A percentile compares a stretch with the other conserved stretches of the same genome.
Conservation (phyloP, 139 green algal genomes). For the Mesotaenium endlicherianum region DNA sequence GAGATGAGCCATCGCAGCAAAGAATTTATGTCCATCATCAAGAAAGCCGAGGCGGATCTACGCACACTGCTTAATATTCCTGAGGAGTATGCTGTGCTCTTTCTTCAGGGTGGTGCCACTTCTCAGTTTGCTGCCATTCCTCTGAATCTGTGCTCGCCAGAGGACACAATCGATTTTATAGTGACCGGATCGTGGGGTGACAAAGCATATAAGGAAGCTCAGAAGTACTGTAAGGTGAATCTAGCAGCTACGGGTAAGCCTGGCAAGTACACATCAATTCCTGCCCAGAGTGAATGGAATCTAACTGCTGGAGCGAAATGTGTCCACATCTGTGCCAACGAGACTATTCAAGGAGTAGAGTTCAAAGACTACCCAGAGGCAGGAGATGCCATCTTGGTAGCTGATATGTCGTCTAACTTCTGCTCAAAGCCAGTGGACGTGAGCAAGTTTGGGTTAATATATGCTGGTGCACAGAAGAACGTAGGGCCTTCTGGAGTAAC, state of each 20-base stretch:
- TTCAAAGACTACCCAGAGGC: constrained; percentile 83
- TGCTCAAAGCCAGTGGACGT: constrained; percentile 96
- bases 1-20: constrained; percentile 98
- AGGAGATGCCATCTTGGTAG: constrained; percentile 64
- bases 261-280: constrained; percentile 53
- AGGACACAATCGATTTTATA: constrained; percentile 85
- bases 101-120: constrained; percentile 88
- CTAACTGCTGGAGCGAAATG: constrained; percentile 79
- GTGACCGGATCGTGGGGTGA: constrained; percentile 91
- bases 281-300: constrained; percentile 72
- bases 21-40: constrained; percentile 86
- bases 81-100: constrained; percentile 93
- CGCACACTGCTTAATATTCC: constrained; percentile 86
- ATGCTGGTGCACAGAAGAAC: constrained; percentile 98
- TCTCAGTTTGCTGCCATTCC: constrained; percentile 91
- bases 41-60: constrained; percentile 90
- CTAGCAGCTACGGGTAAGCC: constrained; percentile 50
- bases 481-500: constrained; percentile 89
- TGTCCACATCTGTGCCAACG: constrained; percentile 99
- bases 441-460: constrained; percentile 89
- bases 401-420: constrained; percentile 98
- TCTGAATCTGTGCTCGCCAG: constrained; percentile 78
- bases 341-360: constrained; percentile 99
- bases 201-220: constrained; percentile 87
- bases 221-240: constrained; percentile 69